Evolutionary conservation across 208 protist species (phyloP), one percentile per base, ranked within the genome.

Genomic region (Herpetomonas tarakana): DNA sequence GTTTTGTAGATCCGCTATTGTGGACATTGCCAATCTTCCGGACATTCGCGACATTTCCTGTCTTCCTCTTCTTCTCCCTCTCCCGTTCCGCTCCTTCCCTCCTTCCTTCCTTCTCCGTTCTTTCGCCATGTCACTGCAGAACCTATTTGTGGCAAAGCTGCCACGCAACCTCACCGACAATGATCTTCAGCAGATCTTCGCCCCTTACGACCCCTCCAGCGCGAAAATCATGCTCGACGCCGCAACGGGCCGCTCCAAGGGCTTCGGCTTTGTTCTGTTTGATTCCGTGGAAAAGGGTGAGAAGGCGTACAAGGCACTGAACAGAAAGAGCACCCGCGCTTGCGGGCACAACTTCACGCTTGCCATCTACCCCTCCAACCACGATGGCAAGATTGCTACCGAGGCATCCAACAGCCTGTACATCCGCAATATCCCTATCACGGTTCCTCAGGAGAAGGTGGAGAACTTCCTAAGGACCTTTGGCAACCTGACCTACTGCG

Each of bases 241-340:
- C 16, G 88, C 88, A 45, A 92, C 81, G 3, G 93, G 92, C 12
- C 88, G 85, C 45, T 93, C 81, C 53, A 86, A 91, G 41, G 91
- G 97, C 29, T 98, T 98, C 64, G 98, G 94, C 55, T 99, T 98
- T 68, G 95, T 98, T 16, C 93, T 97, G 56, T 98, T 98, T 67
- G 78, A 91, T 18, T 74, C 68, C 2, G 74, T 86, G 45, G 93
- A 96, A 30, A 76, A 72, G 7, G 97, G 96, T 11, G 56, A 74
- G 14, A 76, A 70, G 45, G 90, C 87, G 4, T 82, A 90, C 58
- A 54, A 80, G 26, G 71, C 66, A 1, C 60, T 93, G 35, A 87
- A 92, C 58, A 72, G 71, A 1, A 86, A 72, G 63, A 72, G 66
- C 63, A 69, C 67, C 3, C 64, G 59, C 1, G 64, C 70, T 0